A percentile compares a stretch with the other conserved stretches of the same genome.
phyloP scores from a whole-genome alignment of 2,329 filamentous ascomycete genomes.

The Sporothrix inflata region DNA sequence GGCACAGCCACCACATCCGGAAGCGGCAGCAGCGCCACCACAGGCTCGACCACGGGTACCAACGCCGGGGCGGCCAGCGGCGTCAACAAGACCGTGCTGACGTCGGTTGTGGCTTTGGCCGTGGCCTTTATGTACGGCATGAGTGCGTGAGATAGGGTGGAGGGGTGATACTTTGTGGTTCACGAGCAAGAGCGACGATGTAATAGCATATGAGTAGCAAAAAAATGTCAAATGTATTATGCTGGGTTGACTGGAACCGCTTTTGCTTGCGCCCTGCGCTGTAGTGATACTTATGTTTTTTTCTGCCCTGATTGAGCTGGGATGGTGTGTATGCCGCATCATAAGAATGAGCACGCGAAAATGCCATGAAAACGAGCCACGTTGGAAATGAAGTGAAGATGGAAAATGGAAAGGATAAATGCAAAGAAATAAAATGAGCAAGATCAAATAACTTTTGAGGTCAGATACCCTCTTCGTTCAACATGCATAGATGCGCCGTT shows the following conservation, averaged over 20 bases:
- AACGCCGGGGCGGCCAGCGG: conserved; percentile 33
- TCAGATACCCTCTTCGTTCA: conserved; percentile 1
- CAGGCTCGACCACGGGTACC: conserved; percentile 16
- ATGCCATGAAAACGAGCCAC: not conserved
- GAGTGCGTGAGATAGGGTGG: conserved; percentile 38
- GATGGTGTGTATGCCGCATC: not conserved
- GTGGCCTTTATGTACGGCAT: conserved; percentile 45
- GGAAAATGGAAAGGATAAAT: not conserved
- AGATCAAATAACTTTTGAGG: conserved; percentile 13
- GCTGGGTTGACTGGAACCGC: conserved; percentile 1
- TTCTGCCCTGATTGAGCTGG: not conserved
- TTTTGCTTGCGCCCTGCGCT: not conserved
- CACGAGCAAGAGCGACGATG: not conserved
- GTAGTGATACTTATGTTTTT: not conserved
- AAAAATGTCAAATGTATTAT: conserved; percentile 5
- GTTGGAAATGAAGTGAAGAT: not conserved
- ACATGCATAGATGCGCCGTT: conserved; percentile 16
- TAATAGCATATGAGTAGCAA: not conserved
- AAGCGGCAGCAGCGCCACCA: conserved; percentile 19
- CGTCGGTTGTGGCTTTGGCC: conserved; percentile 45
- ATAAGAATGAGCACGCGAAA: not conserved
- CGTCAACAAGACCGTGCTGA: conserved; percentile 39
- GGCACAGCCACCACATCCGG: not conserved
- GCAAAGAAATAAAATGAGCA: not conserved
- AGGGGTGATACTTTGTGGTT: not conserved